Percentiles rank a stretch among this genome's conserved stretches.
Evolutionary conservation across 805 yeast species (phyloP).

Genomic region (Saitoella complicata): DNA sequence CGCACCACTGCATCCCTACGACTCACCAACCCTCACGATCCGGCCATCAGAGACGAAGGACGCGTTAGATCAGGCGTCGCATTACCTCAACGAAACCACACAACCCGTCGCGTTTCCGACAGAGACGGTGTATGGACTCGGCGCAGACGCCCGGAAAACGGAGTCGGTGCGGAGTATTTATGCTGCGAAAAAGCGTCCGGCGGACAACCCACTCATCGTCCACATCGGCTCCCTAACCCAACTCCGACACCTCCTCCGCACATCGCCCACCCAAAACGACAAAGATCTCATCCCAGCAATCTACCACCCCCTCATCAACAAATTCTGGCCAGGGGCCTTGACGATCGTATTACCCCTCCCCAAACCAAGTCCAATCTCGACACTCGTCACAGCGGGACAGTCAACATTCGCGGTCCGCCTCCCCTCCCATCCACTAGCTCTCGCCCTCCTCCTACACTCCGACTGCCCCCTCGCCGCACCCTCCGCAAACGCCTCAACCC

Average conservation of each 20-base stretch:
- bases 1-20: too few relatives aligned
- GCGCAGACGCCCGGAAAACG: conserved; percentile 67
- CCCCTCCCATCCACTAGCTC: conserved; percentile 74
- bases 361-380: conserved; percentile 35
- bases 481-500: conserved; percentile 88
- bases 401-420: conserved; percentile 82
- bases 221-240: conserved; percentile 72
- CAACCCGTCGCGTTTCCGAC: conserved; percentile 86
- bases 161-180: conserved; percentile 63
- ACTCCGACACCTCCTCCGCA: conserved; percentile 21
- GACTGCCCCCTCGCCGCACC: conserved; percentile 95
- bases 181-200: conserved; percentile 79
- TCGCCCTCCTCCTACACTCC: conserved; percentile 72
- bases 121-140: conserved; percentile 93
- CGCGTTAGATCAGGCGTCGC: conserved; percentile 33
- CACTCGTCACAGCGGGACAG: conserved; percentile 70
- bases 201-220: conserved; percentile 86
- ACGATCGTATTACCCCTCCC: conserved; percentile 62
- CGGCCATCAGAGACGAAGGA: conserved; percentile 1
- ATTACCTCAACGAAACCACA: conserved; percentile 31
- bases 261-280: conserved; percentile 2
- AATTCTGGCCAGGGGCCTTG: conserved; percentile 93
- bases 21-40: too few relatives aligned
- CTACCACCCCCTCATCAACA: conserved; percentile 45
- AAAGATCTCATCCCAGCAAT: conserved; percentile 42